Evolutionary conservation across 176 grass and related monocot species (phyloP).

Genomic region (Eragrostis nindensis): DNA sequence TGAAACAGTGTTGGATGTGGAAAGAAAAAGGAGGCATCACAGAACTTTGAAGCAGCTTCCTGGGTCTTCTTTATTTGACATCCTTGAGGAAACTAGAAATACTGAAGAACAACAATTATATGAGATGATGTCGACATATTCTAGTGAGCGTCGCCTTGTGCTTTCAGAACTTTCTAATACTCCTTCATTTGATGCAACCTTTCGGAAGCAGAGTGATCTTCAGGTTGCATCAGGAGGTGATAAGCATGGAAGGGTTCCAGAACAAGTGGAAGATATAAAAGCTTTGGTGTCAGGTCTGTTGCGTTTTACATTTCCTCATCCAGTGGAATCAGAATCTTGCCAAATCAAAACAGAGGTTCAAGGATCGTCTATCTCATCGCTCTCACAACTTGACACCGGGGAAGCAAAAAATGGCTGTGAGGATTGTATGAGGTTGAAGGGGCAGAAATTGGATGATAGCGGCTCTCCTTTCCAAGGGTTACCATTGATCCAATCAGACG

Average conservation of each 20-base stretch:
- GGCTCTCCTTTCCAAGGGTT: slow-evolving; percentile 60
- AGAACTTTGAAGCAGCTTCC: slow-evolving; percentile 93
- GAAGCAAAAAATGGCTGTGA: slow-evolving; percentile 70
- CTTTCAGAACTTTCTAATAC: slow-evolving; percentile 70
- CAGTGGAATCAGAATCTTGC: slow-evolving; percentile 51
- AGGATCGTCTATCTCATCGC: slow-evolving; percentile 58
- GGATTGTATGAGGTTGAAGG: slow-evolving; percentile 81
- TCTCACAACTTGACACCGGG: slow-evolving; percentile 67
- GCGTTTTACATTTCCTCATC: slow-evolving; percentile 57
- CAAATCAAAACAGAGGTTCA: slow-evolving; percentile 63
- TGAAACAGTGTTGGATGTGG: slow-evolving; percentile 64
- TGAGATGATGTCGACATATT: slow-evolving; percentile 74
- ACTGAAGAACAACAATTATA: slow-evolving; percentile 57
- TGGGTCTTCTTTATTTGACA: slow-evolving; percentile 70
- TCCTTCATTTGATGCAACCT: slow-evolving; percentile 45
- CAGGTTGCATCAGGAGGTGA: slow-evolving; percentile 47
- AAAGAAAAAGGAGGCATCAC: slow-evolving; percentile 83
- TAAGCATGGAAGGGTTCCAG: slow-evolving; percentile 57
- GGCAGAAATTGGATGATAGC: slow-evolving; percentile 69
- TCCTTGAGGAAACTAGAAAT: slow-evolving; percentile 76
- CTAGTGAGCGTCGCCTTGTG: slow-evolving; percentile 86
- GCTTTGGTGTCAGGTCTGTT: slow-evolving; percentile 69
- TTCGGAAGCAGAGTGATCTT: slow-evolving; percentile 55
- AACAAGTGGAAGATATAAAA: slow-evolving; percentile 75
- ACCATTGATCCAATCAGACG: slow-evolving; percentile 69